Base-by-base conservation (phyloP, 306 rosid genomes). In the Medicago ruthenica region DNA sequence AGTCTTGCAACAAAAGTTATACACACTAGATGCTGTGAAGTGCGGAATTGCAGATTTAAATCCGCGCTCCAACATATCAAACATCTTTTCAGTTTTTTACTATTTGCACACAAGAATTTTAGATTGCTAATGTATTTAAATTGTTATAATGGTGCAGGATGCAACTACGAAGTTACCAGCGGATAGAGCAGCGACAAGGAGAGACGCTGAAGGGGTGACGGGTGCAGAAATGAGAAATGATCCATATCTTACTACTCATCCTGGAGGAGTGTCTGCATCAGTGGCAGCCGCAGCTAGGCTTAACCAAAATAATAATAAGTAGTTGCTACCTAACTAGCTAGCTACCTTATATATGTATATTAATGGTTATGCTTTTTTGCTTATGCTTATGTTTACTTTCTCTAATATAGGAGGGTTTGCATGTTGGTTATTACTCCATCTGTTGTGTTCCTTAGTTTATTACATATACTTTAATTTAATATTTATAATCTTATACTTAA, bases 151-250 rank as follows among this genome's bases (percentile, higher is more conserved):
- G 54, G 36, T 67, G 74, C 67, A 87, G 96, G 86, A 75, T 62
- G 96, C 91, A 7, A 75, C 86, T 4, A 65, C 81, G 9, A 90
- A 83, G 84, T 18, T 90, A 67, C 88, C 97, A 0, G 22, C 86
- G 0, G 96, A 92, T 41, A 86, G 75, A 59, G 65, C 86, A 0
- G 96, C 85, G 2, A 90, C 94, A 0, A 65, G 91, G 8, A 22
- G 88, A 27, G 96, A 92, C 15, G 92, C 96, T 0, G 96, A 87
- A 76, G 92, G 92, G 5, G 91, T 87, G 72, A 63, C 85, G 0
- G 84, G 86, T 45, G 97, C 96, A 2, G 96, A 90, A 69, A 87
- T 90, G 96, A 77, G 96, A 47, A 90, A 92, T 66, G 88, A 90
- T 85, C 88, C 87, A 0, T 16, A n/a, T 70, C 86, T 88, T n/a